A percentile compares a stretch with the other conserved stretches of the same genome.
Conservation (phyloP, 148 eudicot genomes). For the Camellia japonica region DNA sequence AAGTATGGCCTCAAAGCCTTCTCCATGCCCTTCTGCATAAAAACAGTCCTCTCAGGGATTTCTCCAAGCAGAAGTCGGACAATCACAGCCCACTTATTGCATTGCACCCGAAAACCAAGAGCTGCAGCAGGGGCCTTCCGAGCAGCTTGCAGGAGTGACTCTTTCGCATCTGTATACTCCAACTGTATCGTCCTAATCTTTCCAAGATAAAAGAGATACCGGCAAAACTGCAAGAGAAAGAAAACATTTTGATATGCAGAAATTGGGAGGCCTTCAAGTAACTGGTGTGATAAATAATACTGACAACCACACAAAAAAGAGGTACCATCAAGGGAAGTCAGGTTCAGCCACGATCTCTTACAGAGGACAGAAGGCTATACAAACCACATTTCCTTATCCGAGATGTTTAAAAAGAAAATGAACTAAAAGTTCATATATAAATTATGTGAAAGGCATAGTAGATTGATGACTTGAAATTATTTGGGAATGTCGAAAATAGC, state of each 20-base stretch:
- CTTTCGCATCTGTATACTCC: slow-evolving; percentile 98
- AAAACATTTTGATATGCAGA: background rate
- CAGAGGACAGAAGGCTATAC: background rate
- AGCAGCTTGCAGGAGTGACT: slow-evolving; percentile 94
- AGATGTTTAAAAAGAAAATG: background rate
- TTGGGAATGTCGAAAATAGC: background rate
- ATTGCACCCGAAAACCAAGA: slow-evolving; percentile 91
- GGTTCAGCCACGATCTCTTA: background rate
- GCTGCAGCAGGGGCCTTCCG: slow-evolving; percentile 92
- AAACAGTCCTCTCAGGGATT: slow-evolving; percentile 94
- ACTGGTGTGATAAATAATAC: background rate
- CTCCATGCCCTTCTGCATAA: slow-evolving; percentile 98
- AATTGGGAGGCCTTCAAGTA: background rate
- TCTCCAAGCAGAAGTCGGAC: slow-evolving; percentile 88
- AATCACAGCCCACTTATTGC: slow-evolving; percentile 96
- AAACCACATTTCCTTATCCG: background rate
- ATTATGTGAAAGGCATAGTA: background rate
- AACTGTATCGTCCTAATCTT: slow-evolving; percentile 94
- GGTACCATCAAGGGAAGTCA: background rate
- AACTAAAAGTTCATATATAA: background rate
- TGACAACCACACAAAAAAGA: background rate
- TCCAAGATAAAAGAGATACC: slow-evolving; percentile 91
- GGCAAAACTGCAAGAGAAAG: slow-evolving; percentile 62
- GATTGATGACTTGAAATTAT: background rate
- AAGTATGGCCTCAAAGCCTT: slow-evolving; percentile 89